A percentile compares a stretch with the other conserved stretches of the same genome.
phyloP scores from a whole-genome alignment of 306 rosid genomes.

The Medicago arabica region DNA sequence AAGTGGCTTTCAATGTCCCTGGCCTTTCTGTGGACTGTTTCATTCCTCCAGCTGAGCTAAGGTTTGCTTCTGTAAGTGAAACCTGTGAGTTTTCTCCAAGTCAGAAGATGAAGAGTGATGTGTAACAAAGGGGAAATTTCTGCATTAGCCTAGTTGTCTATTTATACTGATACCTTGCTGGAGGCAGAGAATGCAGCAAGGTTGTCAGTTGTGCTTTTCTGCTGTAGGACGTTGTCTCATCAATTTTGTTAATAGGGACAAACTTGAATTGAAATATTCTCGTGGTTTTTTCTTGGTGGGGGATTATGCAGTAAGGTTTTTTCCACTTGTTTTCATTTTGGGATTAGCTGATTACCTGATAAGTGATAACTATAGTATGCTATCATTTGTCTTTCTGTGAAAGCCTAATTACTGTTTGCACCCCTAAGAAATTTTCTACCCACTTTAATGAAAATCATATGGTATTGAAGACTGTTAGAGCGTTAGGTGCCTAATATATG shows the following conservation, averaged over 20 bases:
- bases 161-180: conserved; percentile 46
- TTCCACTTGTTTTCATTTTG: conserved; percentile 40
- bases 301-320: conserved; percentile 43
- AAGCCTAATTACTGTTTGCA: conserved; percentile 27
- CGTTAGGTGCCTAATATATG: conserved; percentile 2
- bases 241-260: conserved; percentile 60
- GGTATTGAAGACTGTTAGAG: conserved; percentile 5
- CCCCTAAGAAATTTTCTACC: conserved; percentile 11
- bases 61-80: conserved; percentile 88
- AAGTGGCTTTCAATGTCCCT: conserved; percentile 93
- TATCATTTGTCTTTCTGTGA: conserved; percentile 29
- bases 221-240: conserved; percentile 53
- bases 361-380: conserved; percentile 9
- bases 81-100: conserved; percentile 73
- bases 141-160: conserved; percentile 51
- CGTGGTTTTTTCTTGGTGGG: conserved; percentile 44
- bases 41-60: conserved; percentile 94
- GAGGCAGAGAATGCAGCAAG: conserved; percentile 56
- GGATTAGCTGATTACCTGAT: conserved; percentile 26
- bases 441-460: conserved; percentile 7
- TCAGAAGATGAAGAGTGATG: conserved; percentile 55
- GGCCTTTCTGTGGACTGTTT: conserved; percentile 95
- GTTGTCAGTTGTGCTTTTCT: conserved; percentile 50
- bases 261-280: conserved; percentile 34
- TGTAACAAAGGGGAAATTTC: conserved; percentile 45